A percentile compares a stretch with the other conserved stretches of the same genome.
Conservation (phyloP, 345 rosid genomes). For the Carallia pectinifolia region DNA sequence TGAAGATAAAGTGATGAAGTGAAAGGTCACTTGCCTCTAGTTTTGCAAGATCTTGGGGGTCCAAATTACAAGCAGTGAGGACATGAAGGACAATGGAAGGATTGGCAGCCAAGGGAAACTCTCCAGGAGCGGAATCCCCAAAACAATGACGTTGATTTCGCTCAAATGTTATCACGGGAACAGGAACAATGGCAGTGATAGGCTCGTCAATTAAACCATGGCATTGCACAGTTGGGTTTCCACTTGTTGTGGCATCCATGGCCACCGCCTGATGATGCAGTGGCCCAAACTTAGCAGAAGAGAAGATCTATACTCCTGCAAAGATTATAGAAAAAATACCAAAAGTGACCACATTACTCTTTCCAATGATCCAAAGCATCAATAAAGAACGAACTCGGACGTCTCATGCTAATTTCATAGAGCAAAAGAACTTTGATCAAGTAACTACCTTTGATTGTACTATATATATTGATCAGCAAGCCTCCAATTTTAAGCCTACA, state of each 20-base stretch:
- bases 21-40: slow-evolving; percentile 72
- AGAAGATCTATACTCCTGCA: slow-evolving; percentile 34
- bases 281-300: slow-evolving; percentile 39
- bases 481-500: slow-evolving; percentile 52
- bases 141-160: slow-evolving; percentile 73
- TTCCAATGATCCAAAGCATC: slow-evolving; percentile 20
- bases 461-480: slow-evolving; percentile 35
- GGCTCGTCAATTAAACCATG: slow-evolving; percentile 75
- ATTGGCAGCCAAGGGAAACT: slow-evolving; percentile 90
- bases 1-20: background rate
- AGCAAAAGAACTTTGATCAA: slow-evolving; percentile 1
- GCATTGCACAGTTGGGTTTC: slow-evolving; percentile 59
- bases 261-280: slow-evolving; percentile 66
- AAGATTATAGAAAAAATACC: slow-evolving; percentile 41
- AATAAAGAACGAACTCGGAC: slow-evolving; percentile 5
- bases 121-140: slow-evolving; percentile 87
- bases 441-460: slow-evolving; percentile 31
- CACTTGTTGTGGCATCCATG: slow-evolving; percentile 89
- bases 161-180: slow-evolving; percentile 52
- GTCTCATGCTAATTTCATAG: slow-evolving; percentile 2
- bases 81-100: slow-evolving; percentile 95
- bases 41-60: slow-evolving; percentile 90
- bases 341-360: slow-evolving; percentile 16
- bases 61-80: slow-evolving; percentile 80
- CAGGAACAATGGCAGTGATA: slow-evolving; percentile 45